Conservation (phyloP, 2,329 filamentous ascomycete genomes). For the Curvularia hawaiiensis region DNA sequence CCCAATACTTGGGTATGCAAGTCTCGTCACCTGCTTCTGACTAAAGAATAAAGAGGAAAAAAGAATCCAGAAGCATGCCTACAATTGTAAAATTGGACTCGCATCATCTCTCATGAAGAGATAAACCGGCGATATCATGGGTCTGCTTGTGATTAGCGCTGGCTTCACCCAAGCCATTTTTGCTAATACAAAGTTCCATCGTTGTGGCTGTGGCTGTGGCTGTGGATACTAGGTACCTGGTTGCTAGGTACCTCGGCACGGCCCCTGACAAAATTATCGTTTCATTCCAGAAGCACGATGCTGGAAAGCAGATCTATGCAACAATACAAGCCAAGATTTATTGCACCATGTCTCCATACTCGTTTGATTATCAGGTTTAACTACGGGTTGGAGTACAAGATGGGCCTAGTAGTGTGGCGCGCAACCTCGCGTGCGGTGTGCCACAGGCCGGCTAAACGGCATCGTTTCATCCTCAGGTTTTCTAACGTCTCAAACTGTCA, state of each 20-base stretch:
- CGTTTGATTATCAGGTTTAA: neutral
- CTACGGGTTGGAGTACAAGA: neutral
- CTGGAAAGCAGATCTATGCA: neutral
- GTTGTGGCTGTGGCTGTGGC: no score
- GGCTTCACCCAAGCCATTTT: no score
- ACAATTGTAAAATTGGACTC: no score
- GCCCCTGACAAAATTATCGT: neutral
- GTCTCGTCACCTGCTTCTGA: no score
- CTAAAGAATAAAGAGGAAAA: no score
- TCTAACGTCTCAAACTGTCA: constrained; percentile 14
- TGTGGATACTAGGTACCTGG: no score
- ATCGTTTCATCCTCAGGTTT: constrained; percentile 15
- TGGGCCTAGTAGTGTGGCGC: constrained; percentile 2
- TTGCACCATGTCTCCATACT: neutral
- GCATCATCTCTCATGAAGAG: no score
- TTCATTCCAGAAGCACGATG: neutral
- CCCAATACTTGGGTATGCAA: no score
- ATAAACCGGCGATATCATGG: no score
- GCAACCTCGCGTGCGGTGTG: neutral
- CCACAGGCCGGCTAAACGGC: constrained; percentile 4
- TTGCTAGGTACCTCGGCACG: neutral
- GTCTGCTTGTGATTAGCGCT: no score
- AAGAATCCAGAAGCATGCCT: no score
- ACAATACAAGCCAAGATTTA: neutral
- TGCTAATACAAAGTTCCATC: no score